A percentile compares a stretch with the other conserved stretches of the same genome.
Evolutionary conservation across 2,329 filamentous ascomycete genomes (phyloP).

Genomic region (Alternaria novae-zelandiae): DNA sequence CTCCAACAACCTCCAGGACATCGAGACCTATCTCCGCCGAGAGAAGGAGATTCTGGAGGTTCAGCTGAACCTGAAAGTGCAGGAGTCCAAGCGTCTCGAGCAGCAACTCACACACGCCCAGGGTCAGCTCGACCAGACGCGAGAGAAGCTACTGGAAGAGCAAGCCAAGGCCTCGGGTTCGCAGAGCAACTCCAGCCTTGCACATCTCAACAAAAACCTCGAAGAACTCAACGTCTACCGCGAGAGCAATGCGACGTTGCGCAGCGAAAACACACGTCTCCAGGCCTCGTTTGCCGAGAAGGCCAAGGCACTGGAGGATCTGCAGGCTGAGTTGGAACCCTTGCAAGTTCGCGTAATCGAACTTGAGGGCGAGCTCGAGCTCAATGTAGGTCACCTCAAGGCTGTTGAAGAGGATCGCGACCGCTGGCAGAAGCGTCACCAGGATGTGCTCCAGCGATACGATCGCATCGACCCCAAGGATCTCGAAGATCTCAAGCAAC

Average conservation of each 20-base stretch:
- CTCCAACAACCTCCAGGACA: conserved; percentile 80
- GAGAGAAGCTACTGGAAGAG: conserved; percentile 89
- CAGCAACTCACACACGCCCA: conserved; percentile 90
- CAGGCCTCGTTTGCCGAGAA: conserved; percentile 79
- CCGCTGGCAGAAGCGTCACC: conserved; percentile 92
- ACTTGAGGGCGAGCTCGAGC: conserved; percentile 79
- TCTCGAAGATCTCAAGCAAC: conserved; percentile 85
- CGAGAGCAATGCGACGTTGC: conserved; percentile 89
- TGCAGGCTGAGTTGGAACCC: conserved; percentile 78
- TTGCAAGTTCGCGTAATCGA: conserved; percentile 81
- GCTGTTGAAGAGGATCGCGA: conserved; percentile 91
- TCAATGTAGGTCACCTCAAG: conserved; percentile 85
- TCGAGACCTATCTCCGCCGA: conserved; percentile 87
- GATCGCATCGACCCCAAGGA: conserved; percentile 94
- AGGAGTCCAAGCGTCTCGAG: conserved; percentile 86
- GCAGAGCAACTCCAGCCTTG: conserved; percentile 77
- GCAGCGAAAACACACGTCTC: conserved; percentile 82
- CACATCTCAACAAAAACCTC: conserved; percentile 90
- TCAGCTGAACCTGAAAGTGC: conserved; percentile 87
- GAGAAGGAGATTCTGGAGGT: conserved; percentile 98
- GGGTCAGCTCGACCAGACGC: conserved; percentile 84
- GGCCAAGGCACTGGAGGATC: conserved; percentile 73
- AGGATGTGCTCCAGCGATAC: conserved; percentile 95
- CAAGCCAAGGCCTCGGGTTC: conserved; percentile 75
- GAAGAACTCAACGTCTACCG: conserved; percentile 96